Evolutionary conservation across 2,329 filamentous ascomycete species (phyloP).

Genomic region (Huntiella decipiens): DNA sequence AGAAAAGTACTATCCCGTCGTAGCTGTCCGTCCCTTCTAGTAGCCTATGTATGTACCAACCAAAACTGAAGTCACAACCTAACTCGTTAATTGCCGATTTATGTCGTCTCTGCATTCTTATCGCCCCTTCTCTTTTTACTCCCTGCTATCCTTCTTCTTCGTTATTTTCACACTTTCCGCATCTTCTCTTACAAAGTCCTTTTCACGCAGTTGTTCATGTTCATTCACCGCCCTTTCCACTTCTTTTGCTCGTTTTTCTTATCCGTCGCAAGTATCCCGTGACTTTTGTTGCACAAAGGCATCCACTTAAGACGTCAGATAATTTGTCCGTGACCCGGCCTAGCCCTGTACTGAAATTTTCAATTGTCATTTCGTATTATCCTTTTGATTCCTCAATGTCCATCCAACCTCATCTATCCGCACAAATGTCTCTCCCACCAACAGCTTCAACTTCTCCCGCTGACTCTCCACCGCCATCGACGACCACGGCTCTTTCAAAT

Average conservation of each 20-base stretch:
- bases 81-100: background rate
- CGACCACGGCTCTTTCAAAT: background rate
- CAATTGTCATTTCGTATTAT: background rate
- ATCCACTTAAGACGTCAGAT: background rate
- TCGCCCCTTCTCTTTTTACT: background rate
- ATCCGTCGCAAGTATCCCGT: background rate
- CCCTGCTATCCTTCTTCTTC: background rate
- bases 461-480: background rate
- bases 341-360: background rate
- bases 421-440: no score
- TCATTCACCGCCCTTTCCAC: background rate
- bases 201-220: background rate
- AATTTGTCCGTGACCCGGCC: background rate
- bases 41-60: no score
- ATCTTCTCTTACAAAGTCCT: background rate
- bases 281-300: background rate
- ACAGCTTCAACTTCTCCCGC: background rate
- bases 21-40: no score
- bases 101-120: background rate
- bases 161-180: background rate
- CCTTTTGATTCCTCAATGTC: background rate
- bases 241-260: background rate
- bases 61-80: no score
- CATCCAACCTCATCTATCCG: no score
- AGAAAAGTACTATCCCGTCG: no score